phyloP scores from a whole-genome alignment of 78 protist genomes.

The slime mould (Dictyostelium discoideum) region DNA sequence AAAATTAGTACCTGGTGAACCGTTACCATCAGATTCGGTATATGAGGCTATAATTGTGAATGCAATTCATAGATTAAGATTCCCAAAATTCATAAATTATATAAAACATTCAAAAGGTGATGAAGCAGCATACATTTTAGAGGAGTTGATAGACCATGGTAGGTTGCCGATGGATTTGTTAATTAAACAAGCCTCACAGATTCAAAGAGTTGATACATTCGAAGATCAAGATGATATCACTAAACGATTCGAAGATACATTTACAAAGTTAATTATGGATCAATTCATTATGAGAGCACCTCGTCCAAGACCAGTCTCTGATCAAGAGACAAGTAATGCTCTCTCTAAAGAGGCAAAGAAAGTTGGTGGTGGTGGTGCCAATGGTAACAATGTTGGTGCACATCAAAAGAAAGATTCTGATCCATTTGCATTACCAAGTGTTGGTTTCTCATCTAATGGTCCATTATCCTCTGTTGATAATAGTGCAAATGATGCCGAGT shows the following conservation, averaged over 20 bases:
- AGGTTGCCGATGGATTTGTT: slow-evolving; percentile 64
- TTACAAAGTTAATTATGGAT: slow-evolving; percentile 42
- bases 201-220: neutral
- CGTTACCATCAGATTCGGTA: slow-evolving; percentile 18
- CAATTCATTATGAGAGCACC: slow-evolving; percentile 78
- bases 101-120: slow-evolving; percentile 29
- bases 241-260: slow-evolving; percentile 54
- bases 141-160: slow-evolving; percentile 65
- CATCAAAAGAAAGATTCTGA: neutral
- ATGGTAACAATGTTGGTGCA: neutral
- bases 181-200: slow-evolving; percentile 13
- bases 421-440: slow-evolving; percentile 22
- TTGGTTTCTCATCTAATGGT: slow-evolving; percentile 10
- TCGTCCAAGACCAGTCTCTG: slow-evolving; percentile 10
- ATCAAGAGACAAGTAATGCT: neutral
- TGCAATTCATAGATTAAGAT: slow-evolving; percentile 76
- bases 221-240: slow-evolving; percentile 5
- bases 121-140: slow-evolving; percentile 35
- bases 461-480: neutral
- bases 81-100: slow-evolving; percentile 48
- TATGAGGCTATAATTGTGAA: slow-evolving; percentile 23
- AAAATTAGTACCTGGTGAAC: neutral
- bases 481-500: neutral
- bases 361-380: neutral
- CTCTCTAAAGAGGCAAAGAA: neutral